phyloP scores from a whole-genome alignment of 2,329 filamentous ascomycete genomes.

The Colletotrichum liriopes region DNA sequence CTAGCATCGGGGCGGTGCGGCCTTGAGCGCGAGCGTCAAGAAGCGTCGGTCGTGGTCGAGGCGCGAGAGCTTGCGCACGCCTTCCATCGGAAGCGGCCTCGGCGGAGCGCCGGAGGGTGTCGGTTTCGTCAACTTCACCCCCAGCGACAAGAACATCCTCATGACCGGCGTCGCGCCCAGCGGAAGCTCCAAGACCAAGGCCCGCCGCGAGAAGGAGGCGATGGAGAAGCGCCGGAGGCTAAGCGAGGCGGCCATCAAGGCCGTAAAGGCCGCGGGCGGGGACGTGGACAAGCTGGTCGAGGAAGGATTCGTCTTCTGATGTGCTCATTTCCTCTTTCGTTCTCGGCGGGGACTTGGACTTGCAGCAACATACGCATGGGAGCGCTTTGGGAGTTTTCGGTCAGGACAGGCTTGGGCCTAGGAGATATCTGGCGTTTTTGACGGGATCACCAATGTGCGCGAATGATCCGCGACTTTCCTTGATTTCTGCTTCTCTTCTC shows the following conservation, averaged over 20 bases:
- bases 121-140: conserved; percentile 92
- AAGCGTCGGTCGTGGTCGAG: conserved; percentile 51
- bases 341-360: background rate
- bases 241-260: conserved; percentile 78
- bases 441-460: conserved; percentile 22
- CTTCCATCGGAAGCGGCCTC: conserved; percentile 49
- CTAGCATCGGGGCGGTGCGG: conserved; percentile 52
- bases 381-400: conserved; percentile 31
- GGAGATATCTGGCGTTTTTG: conserved; percentile 26
- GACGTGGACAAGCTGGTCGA: conserved; percentile 71
- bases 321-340: background rate
- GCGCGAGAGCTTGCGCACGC: conserved; percentile 49
- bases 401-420: conserved; percentile 18
- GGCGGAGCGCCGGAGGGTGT: conserved; percentile 54
- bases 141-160: conserved; percentile 82
- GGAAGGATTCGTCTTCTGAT: conserved; percentile 64
- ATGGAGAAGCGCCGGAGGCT: conserved; percentile 80
- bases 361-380: conserved; percentile 17
- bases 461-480: conserved; percentile 15
- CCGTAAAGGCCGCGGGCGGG: conserved; percentile 79
- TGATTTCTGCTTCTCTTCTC: conserved; percentile 4
- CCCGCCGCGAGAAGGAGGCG: conserved; percentile 90
- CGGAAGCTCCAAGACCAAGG: conserved; percentile 94
- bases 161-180: conserved; percentile 93
- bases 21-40: conserved; percentile 59